Conservation (phyloP, 345 rosid species). For the Passiflora organensis region DNA sequence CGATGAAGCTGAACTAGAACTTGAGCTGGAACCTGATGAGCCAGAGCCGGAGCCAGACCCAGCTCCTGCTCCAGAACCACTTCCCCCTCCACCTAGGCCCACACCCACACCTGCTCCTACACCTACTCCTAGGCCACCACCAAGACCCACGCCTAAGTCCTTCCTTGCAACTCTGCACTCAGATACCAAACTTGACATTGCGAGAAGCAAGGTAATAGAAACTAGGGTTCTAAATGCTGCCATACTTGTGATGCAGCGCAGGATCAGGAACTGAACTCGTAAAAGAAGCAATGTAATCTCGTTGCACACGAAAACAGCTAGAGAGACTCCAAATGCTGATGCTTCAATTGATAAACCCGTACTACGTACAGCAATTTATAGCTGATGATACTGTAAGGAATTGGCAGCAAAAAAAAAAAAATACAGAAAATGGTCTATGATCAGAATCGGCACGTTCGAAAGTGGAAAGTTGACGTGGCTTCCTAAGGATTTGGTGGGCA, state of each 20-base stretch:
- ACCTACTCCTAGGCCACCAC: conserved; percentile 46
- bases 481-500: no score
- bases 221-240: conserved; percentile 5
- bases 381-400: no score
- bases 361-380: no score
- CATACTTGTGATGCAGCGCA: conserved; percentile 8
- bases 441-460: no score
- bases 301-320: no score
- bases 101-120: conserved; percentile 41
- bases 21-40: conserved; percentile 23
- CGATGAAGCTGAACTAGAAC: conserved; percentile 39
- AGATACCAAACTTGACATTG: conserved; percentile 16
- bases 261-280: no score
- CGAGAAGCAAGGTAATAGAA: conserved; percentile 23
- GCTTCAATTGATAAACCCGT: no score
- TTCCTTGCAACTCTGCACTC: conserved; percentile 44
- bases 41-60: conserved; percentile 45
- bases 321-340: no score
- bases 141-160: conserved; percentile 49
- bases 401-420: no score
- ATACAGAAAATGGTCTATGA: no score
- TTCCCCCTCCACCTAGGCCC: conserved; percentile 36
- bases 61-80: conserved; percentile 34
- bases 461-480: no score
- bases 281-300: no score